A percentile compares a stretch with the other conserved stretches of the same genome.
These are phyloP conservation scores for Ananas comosus DNA, from an alignment of 176 grass and related monocot genomes.

Conservation along the genomic window DNA sequence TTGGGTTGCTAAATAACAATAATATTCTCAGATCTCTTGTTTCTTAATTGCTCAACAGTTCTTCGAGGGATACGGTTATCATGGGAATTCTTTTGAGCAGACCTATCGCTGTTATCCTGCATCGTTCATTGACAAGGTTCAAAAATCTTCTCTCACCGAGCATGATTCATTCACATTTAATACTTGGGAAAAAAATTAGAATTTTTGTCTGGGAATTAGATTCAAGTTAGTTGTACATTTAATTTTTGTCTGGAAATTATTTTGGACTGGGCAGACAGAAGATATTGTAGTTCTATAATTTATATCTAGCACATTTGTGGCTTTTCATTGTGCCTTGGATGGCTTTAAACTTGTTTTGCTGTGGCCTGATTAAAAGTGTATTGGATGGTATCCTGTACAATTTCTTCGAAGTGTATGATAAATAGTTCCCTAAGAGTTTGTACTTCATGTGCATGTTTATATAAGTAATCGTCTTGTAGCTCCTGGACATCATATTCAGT, in stretches of 20 bases:
- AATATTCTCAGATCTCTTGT: slow-evolving; percentile 15
- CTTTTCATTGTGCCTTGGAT: too few species aligned
- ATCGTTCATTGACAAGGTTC: slow-evolving; percentile 97
- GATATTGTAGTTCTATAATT: too few species aligned
- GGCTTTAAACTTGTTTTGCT: too few species aligned
- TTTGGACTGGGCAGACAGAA: too few species aligned
- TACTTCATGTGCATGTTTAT: too few species aligned
- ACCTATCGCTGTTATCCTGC: slow-evolving; percentile 93
- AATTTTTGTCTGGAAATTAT: neutral
- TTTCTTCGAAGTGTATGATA: too few species aligned
- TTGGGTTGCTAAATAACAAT: neutral
- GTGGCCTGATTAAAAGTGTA: too few species aligned
- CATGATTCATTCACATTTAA: neutral
- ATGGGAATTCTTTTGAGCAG: slow-evolving; percentile 83
- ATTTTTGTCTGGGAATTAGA: neutral
- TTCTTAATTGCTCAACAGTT: slow-evolving; percentile 36
- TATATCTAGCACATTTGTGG: too few species aligned
- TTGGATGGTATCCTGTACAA: too few species aligned
- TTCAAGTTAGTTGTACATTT: neutral
- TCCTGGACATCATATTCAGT: too few species aligned
- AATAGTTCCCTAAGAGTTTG: too few species aligned
- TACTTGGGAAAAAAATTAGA: neutral
- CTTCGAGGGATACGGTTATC: slow-evolving; percentile 78
- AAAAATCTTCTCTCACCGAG: slow-evolving; percentile 8
- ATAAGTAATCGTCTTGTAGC: too few species aligned